These are phyloP conservation scores for Aristolochia contorta DNA, from an alignment of 164 flowering plant species.

Conservation along the genomic window DNA sequence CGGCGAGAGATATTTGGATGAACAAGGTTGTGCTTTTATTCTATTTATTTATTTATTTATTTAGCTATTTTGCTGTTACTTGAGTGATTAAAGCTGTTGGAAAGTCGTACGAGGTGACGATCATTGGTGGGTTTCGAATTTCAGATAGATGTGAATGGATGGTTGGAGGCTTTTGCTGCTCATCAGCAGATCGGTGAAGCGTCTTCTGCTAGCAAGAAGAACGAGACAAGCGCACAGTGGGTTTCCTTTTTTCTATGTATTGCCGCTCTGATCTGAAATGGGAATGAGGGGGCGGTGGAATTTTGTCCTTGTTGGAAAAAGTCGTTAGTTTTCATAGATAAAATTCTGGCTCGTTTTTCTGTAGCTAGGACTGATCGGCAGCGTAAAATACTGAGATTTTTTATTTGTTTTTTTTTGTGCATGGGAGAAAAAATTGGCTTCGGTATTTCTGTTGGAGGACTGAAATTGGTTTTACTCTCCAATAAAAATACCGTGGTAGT, in stretches of 20 bases:
- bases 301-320: not conserved
- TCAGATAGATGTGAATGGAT: conserved; percentile 76
- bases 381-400: too few relatives aligned
- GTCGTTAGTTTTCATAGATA: too few relatives aligned
- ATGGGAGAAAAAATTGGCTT: too few relatives aligned
- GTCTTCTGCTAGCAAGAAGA: conserved; percentile 20
- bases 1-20: conserved; percentile 79
- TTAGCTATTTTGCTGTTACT: not conserved
- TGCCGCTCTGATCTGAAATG: not conserved
- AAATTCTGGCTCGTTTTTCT: too few relatives aligned
- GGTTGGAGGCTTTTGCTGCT: conserved; percentile 81
- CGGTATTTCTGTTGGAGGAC: too few relatives aligned
- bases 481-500: too few relatives aligned
- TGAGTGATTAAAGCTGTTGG: too few relatives aligned
- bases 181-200: conserved; percentile 67
- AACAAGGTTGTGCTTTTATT: conserved; percentile 35
- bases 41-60: too few relatives aligned
- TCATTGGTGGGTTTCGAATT: not conserved
- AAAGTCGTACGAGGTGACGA: too few relatives aligned
- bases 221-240: conserved; percentile 40
- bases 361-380: too few relatives aligned
- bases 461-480: too few relatives aligned
- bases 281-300: not conserved
- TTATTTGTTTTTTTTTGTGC: too few relatives aligned
- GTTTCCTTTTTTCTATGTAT: conserved; percentile 1